Evolutionary conservation across 805 yeast genomes (phyloP), one percentile per base, ranked within the genome.

Genomic region (Candida caryicola): DNA sequence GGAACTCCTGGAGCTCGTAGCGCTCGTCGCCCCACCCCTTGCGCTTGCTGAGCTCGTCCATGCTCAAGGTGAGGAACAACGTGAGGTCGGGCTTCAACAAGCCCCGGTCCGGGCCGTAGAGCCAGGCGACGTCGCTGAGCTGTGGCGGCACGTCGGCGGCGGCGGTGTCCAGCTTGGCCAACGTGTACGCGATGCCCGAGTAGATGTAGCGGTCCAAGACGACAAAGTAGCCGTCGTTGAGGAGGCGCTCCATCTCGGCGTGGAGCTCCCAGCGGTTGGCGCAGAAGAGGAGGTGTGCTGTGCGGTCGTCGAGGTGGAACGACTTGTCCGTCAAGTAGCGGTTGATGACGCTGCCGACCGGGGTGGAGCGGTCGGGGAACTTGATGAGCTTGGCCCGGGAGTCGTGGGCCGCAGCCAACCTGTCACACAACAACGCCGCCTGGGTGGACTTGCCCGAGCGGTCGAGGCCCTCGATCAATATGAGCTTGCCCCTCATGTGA

Each of bases 361-460:
- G 72, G 0, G 98, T 93, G 0, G 85, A 68, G 43, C 99, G 71
- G 35, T 90, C 91, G 10, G 99, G 99, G 49, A 93, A 90, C 58
- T 88, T 90, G 44, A 85, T 52, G 25, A 85, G 60, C 39, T 68
- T 66, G 12, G 52, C 50, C 7, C 47, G 18, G 12, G 40, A 37
- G 29, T 42, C 34, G 28, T 40, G 37, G 4, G 25, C 9, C 15
- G n/a, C 17, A 1, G 39, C 35, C 3, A 63, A 47, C 21, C 42
- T 37, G 9, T 36, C 34, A 1, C 51, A 37, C 3, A 69, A 55
- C 3, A 73, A 73, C 4, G 63, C 53, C 1, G 69, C 67, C 56
- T 93, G 99, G 0, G 97, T 89, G 2, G 96, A 78, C 54, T 93
- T 93, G 0, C 99, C 99, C 0, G 97, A 83, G 34, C 99, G 66